A percentile compares a stretch with the other conserved stretches of the same genome.
phyloP scores from a whole-genome alignment of 345 rosid genomes.

The Hibiscus syriacus region DNA sequence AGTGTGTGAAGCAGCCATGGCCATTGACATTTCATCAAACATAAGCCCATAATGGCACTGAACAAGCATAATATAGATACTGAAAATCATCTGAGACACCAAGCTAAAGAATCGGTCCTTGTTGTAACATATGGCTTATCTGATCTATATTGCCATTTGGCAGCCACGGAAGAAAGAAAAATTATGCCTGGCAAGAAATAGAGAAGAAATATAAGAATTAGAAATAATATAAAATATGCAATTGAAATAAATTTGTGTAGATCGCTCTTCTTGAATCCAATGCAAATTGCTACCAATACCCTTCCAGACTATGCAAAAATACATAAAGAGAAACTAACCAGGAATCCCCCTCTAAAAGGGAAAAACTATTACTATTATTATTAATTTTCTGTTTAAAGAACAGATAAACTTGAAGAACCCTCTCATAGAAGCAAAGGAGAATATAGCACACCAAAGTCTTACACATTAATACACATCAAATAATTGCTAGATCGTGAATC shows the following conservation, averaged over 20 bases:
- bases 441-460: neutral
- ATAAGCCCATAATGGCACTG: constrained; percentile 71
- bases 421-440: neutral
- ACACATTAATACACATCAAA: neutral
- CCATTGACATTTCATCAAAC: constrained; percentile 27
- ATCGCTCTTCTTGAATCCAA: neutral
- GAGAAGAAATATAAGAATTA: constrained; percentile 1
- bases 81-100: constrained; percentile 66
- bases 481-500: neutral
- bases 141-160: constrained; percentile 17
- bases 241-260: neutral
- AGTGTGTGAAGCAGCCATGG: constrained; percentile 37
- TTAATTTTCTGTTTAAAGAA: no score
- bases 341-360: neutral
- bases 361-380: no score
- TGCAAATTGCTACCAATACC: no score
- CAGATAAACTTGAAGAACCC: neutral
- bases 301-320: no score
- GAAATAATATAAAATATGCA: neutral
- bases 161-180: constrained; percentile 16
- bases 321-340: neutral
- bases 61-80: constrained; percentile 47
- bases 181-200: constrained; percentile 16
- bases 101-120: constrained; percentile 24
- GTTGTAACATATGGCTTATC: constrained; percentile 45